These are phyloP conservation scores for Ophiostoma sp. DNA, from an alignment of 2,329 filamentous ascomycete species.

Conservation along the genomic window DNA sequence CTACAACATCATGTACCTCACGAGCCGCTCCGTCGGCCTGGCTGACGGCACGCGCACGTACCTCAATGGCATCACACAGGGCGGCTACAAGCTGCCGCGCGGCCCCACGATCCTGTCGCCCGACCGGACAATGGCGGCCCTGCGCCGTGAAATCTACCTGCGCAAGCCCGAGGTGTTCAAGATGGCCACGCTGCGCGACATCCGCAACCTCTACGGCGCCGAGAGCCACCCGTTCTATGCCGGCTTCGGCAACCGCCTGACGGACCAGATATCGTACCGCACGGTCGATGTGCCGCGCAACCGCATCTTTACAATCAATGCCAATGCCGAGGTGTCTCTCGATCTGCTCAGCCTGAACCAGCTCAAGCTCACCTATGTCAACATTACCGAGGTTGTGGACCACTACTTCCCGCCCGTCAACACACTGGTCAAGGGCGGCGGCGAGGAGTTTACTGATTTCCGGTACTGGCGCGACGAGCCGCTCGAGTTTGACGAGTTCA, in stretches of 20 bases:
- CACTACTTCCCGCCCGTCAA: slow-evolving; percentile 95
- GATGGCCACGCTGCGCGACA: slow-evolving; percentile 95
- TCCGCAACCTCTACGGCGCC: slow-evolving; percentile 76
- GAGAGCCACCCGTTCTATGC: slow-evolving; percentile 86
- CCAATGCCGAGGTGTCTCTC: slow-evolving; percentile 88
- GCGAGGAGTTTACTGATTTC: slow-evolving; percentile 95
- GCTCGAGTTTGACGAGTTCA: slow-evolving; percentile 82
- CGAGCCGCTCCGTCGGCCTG: slow-evolving; percentile 86
- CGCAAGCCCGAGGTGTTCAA: slow-evolving; percentile 98
- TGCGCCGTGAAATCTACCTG: slow-evolving; percentile 87
- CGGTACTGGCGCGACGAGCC: slow-evolving; percentile 89
- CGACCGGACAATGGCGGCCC: slow-evolving; percentile 87
- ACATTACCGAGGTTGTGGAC: slow-evolving; percentile 94
- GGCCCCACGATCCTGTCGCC: slow-evolving; percentile 94
- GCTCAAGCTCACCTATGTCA: slow-evolving; percentile 93
- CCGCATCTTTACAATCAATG: slow-evolving; percentile 95
- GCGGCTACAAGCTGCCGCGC: slow-evolving; percentile 76
- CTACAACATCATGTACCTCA: slow-evolving; percentile 98
- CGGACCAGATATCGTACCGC: slow-evolving; percentile 91
- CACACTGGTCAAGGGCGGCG: slow-evolving; percentile 78
- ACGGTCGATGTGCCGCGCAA: slow-evolving; percentile 92
- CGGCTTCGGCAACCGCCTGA: slow-evolving; percentile 92
- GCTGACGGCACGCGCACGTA: slow-evolving; percentile 88
- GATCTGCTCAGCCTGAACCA: slow-evolving; percentile 88
- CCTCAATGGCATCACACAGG: slow-evolving; percentile 81